A percentile compares a stretch with the other conserved stretches of the same genome.
Conservation (phyloP, 129 eudicot species). For the Artemisia argyi region DNA sequence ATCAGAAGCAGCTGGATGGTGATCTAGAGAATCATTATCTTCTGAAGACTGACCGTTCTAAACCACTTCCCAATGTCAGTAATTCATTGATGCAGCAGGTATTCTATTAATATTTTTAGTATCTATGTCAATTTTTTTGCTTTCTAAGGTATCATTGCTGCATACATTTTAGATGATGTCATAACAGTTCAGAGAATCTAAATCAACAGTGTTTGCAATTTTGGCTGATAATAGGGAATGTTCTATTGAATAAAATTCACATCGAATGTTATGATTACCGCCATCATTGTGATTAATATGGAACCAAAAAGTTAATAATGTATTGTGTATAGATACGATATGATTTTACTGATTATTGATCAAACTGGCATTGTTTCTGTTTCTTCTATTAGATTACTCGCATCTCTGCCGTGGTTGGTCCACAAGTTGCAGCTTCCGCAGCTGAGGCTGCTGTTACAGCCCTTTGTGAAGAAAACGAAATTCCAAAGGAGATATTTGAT, state of each 20-base stretch:
- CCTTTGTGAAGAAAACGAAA: conserved; percentile 75
- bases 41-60: conserved; percentile 40
- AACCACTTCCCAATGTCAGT: conserved; percentile 39
- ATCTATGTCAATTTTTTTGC: no score
- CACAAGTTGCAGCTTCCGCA: conserved; percentile 75
- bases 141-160: no score
- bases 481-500: conserved; percentile 68
- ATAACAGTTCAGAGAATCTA: no score
- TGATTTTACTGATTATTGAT: not conserved
- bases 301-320: conserved; percentile 6
- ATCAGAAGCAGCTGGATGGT: conserved; percentile 45
- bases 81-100: conserved; percentile 55
- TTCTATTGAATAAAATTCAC: no score
- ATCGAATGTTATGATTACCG: no score
- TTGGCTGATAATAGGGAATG: no score
- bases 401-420: conserved; percentile 71
- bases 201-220: no score
- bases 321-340: not conserved
- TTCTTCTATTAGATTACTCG: conserved; percentile 57
- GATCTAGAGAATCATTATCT: conserved; percentile 41
- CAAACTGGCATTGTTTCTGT: not conserved
- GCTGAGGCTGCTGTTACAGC: conserved; percentile 83
- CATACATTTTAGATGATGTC: no score
- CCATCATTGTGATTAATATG: conserved; percentile 1
- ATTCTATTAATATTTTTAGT: not conserved